phyloP scores from a whole-genome alignment of 2,329 filamentous ascomycete species.

The Curvularia spicifera region DNA sequence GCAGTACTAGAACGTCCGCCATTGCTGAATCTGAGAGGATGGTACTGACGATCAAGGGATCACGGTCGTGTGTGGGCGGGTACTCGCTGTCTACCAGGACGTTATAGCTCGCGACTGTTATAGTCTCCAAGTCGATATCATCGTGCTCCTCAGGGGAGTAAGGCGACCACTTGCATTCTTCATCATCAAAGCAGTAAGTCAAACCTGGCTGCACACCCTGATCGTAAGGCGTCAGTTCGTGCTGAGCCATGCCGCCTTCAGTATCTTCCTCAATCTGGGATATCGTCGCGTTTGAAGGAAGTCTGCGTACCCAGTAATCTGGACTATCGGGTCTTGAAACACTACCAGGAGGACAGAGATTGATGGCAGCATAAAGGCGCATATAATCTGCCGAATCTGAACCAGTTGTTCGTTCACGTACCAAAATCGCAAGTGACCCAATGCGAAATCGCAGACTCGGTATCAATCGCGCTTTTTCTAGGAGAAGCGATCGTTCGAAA shows the following conservation, averaged over 20 bases:
- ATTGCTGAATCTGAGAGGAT: slow-evolving; percentile 43
- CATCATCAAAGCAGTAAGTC: slow-evolving; percentile 42
- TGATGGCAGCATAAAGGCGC: slow-evolving; percentile 63
- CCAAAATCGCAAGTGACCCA: slow-evolving; percentile 59
- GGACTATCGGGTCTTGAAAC: slow-evolving; percentile 5
- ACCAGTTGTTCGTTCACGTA: slow-evolving; percentile 54
- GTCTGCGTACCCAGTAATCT: slow-evolving; percentile 25
- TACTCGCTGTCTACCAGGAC: slow-evolving; percentile 51
- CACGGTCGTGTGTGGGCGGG: slow-evolving; percentile 46
- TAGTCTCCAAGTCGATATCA: slow-evolving; percentile 9
- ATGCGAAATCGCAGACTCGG: slow-evolving; percentile 59
- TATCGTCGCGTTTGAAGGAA: not conserved
- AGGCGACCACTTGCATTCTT: slow-evolving; percentile 33
- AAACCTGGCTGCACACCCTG: slow-evolving; percentile 30
- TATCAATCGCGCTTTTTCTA: slow-evolving; percentile 60
- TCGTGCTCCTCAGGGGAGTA: not conserved
- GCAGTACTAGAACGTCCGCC: slow-evolving; percentile 56
- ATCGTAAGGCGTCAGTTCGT: slow-evolving; percentile 6
- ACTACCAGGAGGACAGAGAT: slow-evolving; percentile 26
- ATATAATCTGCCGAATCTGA: slow-evolving; percentile 54
- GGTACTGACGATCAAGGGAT: slow-evolving; percentile 46
- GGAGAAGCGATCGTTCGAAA: slow-evolving; percentile 58
- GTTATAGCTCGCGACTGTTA: slow-evolving; percentile 54
- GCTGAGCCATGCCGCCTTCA: slow-evolving; percentile 3
- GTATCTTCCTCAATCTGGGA: slow-evolving; percentile 6